Evolutionary conservation across 495 filamentous ascomycete species (phyloP), one percentile per base, ranked within the genome.

Genomic region (Darksidea phi): DNA sequence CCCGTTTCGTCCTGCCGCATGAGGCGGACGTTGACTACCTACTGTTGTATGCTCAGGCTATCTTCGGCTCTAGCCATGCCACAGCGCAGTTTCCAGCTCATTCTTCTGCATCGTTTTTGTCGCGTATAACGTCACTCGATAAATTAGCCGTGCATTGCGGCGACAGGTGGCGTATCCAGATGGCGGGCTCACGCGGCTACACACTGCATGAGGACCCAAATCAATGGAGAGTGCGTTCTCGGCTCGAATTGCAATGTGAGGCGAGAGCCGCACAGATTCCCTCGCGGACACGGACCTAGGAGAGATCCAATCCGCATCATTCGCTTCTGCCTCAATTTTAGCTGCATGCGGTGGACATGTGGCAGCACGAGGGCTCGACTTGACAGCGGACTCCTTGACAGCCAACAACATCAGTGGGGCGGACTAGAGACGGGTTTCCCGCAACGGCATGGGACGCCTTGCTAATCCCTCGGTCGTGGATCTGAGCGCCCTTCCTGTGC

Each of bases 261-360:
- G 61, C 61, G 61, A 64, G 55, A 64, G 61, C 61, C 61, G 52
- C 52, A 38, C 61, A 18, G 18, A 37, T 43, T 47, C 37, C 53
- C 11, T 57, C 53, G 60, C 60, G 60, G 60, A 51, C 36, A 32
- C 60, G 60, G 54, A 53, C 60, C 60, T 53, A 53, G 36, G 5
- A 38, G 32, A n/a, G 53, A 57, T 43, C 60, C 60, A 63, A 63
- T 63, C 60, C 20, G 32, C 45, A 34, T 32, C n/a, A 13, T 17
- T 24, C 24, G 61, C 48, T 47, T 43, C 26, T 26, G 28, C 28
- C 53, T 26, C n/a, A 2, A 20, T 37, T 17, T 50, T 59, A 64
- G 56, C 50, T 66, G 63, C 63, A 66, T 55, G 53, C 18, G 34
- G 20, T 60, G 49, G 49, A 60, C 57, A 66, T 61, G 63, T 66